Percentiles rank a stretch among this genome's conserved stretches.
phyloP scores from a whole-genome alignment of 2,329 filamentous ascomycete genomes.

The Microdochium trichocladiopsis region DNA sequence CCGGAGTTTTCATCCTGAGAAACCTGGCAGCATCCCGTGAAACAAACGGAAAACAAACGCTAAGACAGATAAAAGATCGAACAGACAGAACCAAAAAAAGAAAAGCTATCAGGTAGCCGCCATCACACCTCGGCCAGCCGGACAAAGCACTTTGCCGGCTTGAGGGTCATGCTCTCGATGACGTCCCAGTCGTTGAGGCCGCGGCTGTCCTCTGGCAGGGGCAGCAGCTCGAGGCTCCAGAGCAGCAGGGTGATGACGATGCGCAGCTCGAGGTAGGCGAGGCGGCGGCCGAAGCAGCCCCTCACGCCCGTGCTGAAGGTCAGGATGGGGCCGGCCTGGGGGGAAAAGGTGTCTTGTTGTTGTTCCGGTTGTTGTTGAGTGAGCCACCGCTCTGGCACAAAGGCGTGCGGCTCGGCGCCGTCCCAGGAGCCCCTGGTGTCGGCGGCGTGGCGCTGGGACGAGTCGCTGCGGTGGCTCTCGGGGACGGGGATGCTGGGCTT shows the following conservation, averaged over 20 bases:
- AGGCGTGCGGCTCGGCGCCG: not conserved
- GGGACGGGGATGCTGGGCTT: constrained; percentile 2
- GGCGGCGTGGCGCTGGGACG: not conserved
- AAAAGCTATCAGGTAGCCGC: not conserved
- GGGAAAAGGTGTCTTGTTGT: constrained; percentile 3
- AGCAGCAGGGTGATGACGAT: constrained; percentile 17
- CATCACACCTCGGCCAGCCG: constrained; percentile 3
- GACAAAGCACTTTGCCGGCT: constrained; percentile 10
- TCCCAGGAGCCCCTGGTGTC: constrained; percentile 4
- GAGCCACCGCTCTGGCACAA: constrained; percentile 8
- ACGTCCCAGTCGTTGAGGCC: constrained; percentile 10
- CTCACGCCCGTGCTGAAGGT: constrained; percentile 5
- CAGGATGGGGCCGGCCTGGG: constrained; percentile 6
- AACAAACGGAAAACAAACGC: no score
- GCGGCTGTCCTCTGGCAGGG: constrained; percentile 5
- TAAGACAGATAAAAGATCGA: no score
- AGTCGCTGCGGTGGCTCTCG: constrained; percentile 5
- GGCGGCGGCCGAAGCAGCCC: constrained; percentile 7
- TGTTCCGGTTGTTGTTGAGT: not conserved
- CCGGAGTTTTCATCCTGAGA: no score
- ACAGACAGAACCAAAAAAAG: no score
- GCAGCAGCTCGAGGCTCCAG: constrained; percentile 17
- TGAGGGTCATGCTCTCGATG: constrained; percentile 9
- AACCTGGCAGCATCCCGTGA: no score
- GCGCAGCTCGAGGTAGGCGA: constrained; percentile 19